Base-by-base conservation (phyloP, 108 stramenopile species). In the Poteriospumella lacustris region DNA sequence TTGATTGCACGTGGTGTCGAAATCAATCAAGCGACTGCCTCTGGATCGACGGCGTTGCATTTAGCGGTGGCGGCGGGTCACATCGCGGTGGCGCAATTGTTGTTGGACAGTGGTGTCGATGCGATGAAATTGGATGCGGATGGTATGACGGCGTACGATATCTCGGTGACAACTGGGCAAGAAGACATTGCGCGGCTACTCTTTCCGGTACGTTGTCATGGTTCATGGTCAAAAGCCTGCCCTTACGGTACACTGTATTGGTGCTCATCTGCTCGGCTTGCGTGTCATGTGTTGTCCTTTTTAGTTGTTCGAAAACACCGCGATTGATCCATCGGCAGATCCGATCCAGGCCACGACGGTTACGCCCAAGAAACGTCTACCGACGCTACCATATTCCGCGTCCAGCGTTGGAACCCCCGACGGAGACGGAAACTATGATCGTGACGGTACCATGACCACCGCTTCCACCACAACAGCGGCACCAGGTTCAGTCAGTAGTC, bases 31-130 rank as follows among this genome's bases (percentile, higher is more conserved):
- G 52, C 42, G 12, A 83, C 83, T 12, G 58, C 34, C 31, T 59
- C 75, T 19, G 79, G 82, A 19, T 40, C 77, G 44, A 84, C 82
- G n/a, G 78, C 84, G 40, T 42, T 85, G 44, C 84, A 85, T 42
- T 68, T 85, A 42, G 84, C 84, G 29, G 84, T 80, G 1, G 26
- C 33, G 24, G 78, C 79, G 24, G 83, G 83, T 38, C 79, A 76
- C 42, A n/a, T 79, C 19, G 44, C 5, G 31, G 68, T 82, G 31
- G 81, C 41, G 12, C 36, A 62, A 33, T 26, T 58, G 47, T 78
- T 84, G 12, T 40, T 84, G 26, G 15, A 3, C 31, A n/a, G 40
- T 40, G 83, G 83, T 31, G 81, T 77, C 39, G 42, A 73, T 56
- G n/a, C 24, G 3, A 39, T 12, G 26, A 5, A 24, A 44, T 29